Percentiles rank a stretch among this genome's conserved stretches.
Conservation (phyloP, 1,139 yeast genomes). For the Taphrina deformans region DNA sequence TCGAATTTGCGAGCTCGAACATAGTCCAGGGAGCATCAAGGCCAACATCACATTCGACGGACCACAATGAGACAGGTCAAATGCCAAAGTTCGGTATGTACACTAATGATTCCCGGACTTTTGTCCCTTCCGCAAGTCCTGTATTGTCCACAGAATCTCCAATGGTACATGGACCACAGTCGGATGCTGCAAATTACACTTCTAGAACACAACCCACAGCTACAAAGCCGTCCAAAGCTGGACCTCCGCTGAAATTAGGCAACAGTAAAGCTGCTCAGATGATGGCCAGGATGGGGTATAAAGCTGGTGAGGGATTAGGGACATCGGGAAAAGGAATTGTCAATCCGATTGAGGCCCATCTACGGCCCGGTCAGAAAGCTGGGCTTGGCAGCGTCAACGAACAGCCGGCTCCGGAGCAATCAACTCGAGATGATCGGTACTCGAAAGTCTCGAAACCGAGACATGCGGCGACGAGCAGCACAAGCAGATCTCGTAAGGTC, state of each 20-base stretch:
- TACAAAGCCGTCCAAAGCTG: not conserved
- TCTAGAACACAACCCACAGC: not conserved
- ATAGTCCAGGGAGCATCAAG: not conserved
- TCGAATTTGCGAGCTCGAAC: not conserved
- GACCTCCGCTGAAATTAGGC: conserved; percentile 35
- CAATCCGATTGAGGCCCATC: conserved; percentile 70
- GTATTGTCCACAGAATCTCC: not conserved
- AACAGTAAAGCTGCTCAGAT: conserved; percentile 88
- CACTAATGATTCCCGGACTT: not conserved
- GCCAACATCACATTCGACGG: not conserved
- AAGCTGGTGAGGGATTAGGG: conserved; percentile 81
- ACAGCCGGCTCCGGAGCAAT: conserved; percentile 42
- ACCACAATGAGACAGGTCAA: not conserved
- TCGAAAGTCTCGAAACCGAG: conserved; percentile 33
- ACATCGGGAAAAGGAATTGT: conserved; percentile 66
- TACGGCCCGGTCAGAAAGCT: conserved; percentile 58
- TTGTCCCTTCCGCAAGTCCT: conserved; percentile 3
- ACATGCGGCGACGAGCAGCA: conserved; percentile 35
- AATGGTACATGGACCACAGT: not conserved
- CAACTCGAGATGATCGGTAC: conserved; percentile 32
- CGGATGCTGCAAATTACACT: not conserved
- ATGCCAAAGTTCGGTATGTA: not conserved
- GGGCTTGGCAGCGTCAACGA: conserved; percentile 70
- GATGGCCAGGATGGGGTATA: conserved; percentile 82
- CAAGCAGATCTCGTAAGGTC: conserved; percentile 38